phyloP scores from a whole-genome alignment of 345 rosid species.

The Brassica rapa region DNA sequence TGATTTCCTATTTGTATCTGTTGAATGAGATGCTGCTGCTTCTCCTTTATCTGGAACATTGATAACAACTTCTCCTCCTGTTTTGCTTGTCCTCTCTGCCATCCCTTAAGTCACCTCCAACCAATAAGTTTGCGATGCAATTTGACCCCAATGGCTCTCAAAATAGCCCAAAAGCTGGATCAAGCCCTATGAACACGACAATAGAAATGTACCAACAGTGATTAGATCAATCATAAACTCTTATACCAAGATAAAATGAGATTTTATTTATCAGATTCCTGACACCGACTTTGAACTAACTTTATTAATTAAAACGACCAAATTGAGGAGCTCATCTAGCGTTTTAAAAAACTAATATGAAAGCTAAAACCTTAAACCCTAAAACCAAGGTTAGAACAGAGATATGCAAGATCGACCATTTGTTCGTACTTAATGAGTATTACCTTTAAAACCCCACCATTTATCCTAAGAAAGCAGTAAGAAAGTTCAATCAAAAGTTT shows the following conservation, averaged over 20 bases:
- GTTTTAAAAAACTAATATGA: not conserved
- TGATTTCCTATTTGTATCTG: slow-evolving; percentile 35
- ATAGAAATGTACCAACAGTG: not conserved
- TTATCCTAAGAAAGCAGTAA: not conserved
- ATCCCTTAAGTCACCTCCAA: slow-evolving; percentile 8
- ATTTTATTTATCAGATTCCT: not conserved
- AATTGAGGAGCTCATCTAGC: not conserved
- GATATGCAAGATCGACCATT: not conserved
- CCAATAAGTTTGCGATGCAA: not conserved
- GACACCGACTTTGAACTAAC: not conserved
- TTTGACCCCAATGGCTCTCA: slow-evolving; percentile 9
- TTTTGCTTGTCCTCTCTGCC: slow-evolving; percentile 25
- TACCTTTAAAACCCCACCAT: not conserved
- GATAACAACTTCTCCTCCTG: slow-evolving; percentile 33
- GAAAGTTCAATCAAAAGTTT: not conserved
- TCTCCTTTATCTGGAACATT: slow-evolving; percentile 29
- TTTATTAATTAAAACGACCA: not conserved
- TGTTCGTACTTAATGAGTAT: not conserved
- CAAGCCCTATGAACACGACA: slow-evolving; percentile 17
- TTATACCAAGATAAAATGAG: not conserved
- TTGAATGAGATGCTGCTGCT: not conserved
- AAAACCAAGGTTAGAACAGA: not conserved
- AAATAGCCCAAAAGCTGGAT: slow-evolving; percentile 8
- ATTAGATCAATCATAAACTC: slow-evolving; percentile 11
- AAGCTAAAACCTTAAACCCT: not conserved